Conservation (phyloP, 2,329 filamentous ascomycete species). For the Calonectria multiphialidica region DNA sequence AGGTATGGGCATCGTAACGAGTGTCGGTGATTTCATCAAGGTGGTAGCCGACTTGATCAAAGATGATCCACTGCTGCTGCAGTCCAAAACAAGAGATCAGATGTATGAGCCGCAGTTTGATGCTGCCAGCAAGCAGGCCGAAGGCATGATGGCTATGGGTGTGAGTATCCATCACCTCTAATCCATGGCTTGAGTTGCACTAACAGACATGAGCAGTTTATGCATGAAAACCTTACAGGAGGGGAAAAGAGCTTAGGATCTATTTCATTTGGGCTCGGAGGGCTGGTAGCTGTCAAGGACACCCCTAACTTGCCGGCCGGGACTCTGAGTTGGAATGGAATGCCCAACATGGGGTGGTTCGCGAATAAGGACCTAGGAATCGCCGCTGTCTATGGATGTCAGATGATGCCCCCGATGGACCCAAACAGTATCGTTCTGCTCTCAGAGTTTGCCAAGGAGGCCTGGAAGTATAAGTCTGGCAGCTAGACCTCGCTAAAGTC, state of each 20-base stretch:
- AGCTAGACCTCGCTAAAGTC: not conserved
- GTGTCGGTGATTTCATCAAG: not conserved
- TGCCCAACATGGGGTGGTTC: constrained; percentile 2
- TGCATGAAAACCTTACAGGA: constrained; percentile 7
- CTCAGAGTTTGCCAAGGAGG: not conserved
- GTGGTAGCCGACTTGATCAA: not conserved
- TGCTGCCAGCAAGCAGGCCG: not conserved
- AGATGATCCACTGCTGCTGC: not conserved
- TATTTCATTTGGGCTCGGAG: constrained; percentile 5
- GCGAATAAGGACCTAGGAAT: not conserved
- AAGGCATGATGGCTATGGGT: constrained; percentile 6
- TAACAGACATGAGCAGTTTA: not conserved
- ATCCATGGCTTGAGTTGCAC: too few relatives aligned
- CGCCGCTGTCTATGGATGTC: not conserved
- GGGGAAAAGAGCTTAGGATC: not conserved
- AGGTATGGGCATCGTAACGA: not conserved
- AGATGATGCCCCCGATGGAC: not conserved
- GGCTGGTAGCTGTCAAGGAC: not conserved
- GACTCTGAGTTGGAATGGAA: not conserved
- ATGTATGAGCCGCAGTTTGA: constrained; percentile 5
- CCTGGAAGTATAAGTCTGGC: not conserved
- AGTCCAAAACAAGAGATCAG: not conserved
- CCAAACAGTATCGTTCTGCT: not conserved
- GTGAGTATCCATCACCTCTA: too few relatives aligned
- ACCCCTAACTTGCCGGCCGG: not conserved